Base-by-base conservation (phyloP, 176 grass and related monocot genomes). In the Tuctoria greenei region DNA sequence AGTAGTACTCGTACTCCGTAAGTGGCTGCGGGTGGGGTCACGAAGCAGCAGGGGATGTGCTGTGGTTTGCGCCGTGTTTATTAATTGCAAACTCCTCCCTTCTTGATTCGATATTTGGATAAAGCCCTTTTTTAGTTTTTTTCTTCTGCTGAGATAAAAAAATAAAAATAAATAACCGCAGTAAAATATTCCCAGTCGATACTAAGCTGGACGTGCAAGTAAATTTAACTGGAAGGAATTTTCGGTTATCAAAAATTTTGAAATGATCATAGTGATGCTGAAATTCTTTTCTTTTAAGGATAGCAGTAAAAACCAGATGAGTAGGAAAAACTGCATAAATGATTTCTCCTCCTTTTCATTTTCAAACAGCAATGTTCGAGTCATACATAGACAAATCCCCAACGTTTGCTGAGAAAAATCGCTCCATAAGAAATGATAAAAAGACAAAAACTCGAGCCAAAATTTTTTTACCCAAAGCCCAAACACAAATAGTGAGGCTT, bases 21-120 rank as follows among this genome's bases (percentile, higher is more conserved):
- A 25, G 27, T 18, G n/a, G 55, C 6, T 13, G 12, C 25, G 38
- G 67, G 63, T 27, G 46, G 35, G 6, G 78, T 57, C 31, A 54
- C 2, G 5, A 14, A 5, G 69, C 38, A 7, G 23, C 37, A 5
- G 36, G 6, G 13, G 31, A 4, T 8, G 35, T 7, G 50, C 43
- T 0, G 40, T 26, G 17, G 70, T 79, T 69, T n/a, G 77, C 40
- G 23, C 34, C 21, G 37, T 43, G 68, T 57, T 78, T 79, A 44
- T 78, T 79, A 44, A 68, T 79, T 71, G 46, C 47, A 24, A n/a
- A 38, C 31, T 14, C n/a, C 31, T 36, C 20, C 44, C 2, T 21
- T 27, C 54, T 20, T 55, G 27, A 34, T 8, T 62, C 4, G 1
- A 54, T 21, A 63, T 75, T 47, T 46, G 73, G 41, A 15, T 47